phyloP scores from a whole-genome alignment of 139 green algal species.

The Volvox reticuliferus region DNA sequence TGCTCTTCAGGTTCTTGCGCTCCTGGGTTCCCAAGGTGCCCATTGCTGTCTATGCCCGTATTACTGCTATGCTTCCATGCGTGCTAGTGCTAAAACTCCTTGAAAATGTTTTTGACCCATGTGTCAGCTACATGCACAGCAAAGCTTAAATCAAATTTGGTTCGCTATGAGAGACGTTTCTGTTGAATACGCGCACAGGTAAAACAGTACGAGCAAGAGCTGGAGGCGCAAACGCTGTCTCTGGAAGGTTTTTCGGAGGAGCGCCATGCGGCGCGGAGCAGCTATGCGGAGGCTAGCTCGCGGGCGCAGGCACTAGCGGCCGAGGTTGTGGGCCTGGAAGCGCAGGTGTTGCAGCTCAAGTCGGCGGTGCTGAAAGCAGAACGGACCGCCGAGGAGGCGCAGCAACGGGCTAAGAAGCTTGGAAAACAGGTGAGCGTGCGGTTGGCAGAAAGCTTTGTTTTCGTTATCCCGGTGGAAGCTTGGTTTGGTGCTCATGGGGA shows the following conservation, averaged over 20 bases:
- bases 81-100: no score
- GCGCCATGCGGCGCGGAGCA: constrained; percentile 37
- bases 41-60: no score
- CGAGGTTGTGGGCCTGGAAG: constrained; percentile 58
- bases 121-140: no score
- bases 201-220: constrained; percentile 55
- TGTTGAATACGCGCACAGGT: constrained; percentile 23
- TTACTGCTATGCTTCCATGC: no score
- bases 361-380: constrained; percentile 43
- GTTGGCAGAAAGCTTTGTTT: no score
- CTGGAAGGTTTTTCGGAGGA: constrained; percentile 53
- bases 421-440: constrained; percentile 37
- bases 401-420: not conserved
- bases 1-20: no score
- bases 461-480: no score
- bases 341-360: constrained; percentile 51
- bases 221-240: constrained; percentile 53
- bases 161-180: no score
- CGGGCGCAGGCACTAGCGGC: constrained; percentile 47
- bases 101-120: no score
- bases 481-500: no score
- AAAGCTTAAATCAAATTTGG: no score
- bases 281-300: constrained; percentile 38
- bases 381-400: constrained; percentile 4
- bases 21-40: no score